Evolutionary conservation across 257 asterid species (phyloP), one percentile per base, ranked within the genome.

Genomic region (Scutellaria baicalensis): DNA sequence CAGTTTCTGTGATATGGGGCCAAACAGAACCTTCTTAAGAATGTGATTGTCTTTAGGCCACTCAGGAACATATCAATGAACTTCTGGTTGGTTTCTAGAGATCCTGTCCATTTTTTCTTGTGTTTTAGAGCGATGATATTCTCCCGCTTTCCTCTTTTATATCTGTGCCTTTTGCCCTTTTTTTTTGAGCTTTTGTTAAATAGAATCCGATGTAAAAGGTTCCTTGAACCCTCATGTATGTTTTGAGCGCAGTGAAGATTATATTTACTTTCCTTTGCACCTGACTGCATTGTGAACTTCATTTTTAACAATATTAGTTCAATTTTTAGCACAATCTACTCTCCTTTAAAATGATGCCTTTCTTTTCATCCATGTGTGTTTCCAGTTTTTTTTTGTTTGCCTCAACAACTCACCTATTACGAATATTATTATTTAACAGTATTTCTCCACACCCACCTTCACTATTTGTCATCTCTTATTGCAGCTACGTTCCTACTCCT

Each of bases 401-500:
- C 13, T 70, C 13, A 17, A 59, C 47, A 42, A 16, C 64, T 33
- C 11, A 23, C 59, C 47, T 70, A 42, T 61, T 43, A 3, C 59
- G 9, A 12, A 2, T 16, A 7, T 27, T 60, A 16, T 49, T 10
- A 16, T 39, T 47, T 18, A 23, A 64, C 9, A 16, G 3, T 42
- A 6, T 27, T 61, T 1, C 27, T 27, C 7, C 39, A 10, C 42
- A 9, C 42, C n/a, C 50, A 42, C 57, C 16, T 9, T 80, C 49
- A 44, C 57, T 48, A 45, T 54, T 40, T 63, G 49, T 18, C 42
- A 31, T 79, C 56, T 72, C 51, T 45, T 47, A 47, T 79, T 89
- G 79, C 83, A 90, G 93, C 78, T 90, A 92, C 78, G 98, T 89
- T 59, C 89, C 95, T 9, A 87, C 84, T 67, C 96, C 96, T 5